Percentiles rank a stretch among this genome's conserved stretches.
These are phyloP conservation scores for Aspergillus sergii DNA, from an alignment of 2,329 filamentous ascomycete genomes.

Conservation along the genomic window DNA sequence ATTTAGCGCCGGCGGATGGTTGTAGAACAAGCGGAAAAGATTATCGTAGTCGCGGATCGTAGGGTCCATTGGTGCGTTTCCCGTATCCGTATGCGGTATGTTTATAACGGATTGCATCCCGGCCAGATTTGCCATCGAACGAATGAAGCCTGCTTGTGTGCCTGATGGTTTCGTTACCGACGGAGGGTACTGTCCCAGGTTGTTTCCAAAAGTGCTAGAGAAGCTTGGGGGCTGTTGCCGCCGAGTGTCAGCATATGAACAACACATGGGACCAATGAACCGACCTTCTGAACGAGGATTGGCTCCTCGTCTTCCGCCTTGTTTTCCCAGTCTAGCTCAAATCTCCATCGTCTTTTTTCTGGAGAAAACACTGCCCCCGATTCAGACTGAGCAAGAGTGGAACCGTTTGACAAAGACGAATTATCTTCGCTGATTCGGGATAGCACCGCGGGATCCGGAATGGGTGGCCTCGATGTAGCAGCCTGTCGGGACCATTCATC, in stretches of 20 bases:
- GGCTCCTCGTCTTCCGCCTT: constrained; percentile 74
- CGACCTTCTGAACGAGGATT: constrained; percentile 82
- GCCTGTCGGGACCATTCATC: constrained; percentile 68
- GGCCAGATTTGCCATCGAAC: constrained; percentile 79
- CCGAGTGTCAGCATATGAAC: background rate
- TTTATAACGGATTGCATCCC: constrained; percentile 57
- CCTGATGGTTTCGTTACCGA: constrained; percentile 64
- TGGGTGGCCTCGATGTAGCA: constrained; percentile 47
- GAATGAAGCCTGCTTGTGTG: constrained; percentile 74
- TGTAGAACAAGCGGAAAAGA: constrained; percentile 94
- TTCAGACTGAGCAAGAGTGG: constrained; percentile 41
- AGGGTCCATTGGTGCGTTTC: constrained; percentile 67
- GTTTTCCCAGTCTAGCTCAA: constrained; percentile 78
- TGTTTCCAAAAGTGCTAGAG: constrained; percentile 61
- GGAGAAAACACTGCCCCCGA: constrained; percentile 43
- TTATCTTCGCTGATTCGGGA: constrained; percentile 41
- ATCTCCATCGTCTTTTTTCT: constrained; percentile 73
- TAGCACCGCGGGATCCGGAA: constrained; percentile 37
- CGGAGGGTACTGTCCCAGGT: constrained; percentile 49
- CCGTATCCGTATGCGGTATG: constrained; percentile 53
- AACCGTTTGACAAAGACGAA: constrained; percentile 38
- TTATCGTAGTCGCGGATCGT: constrained; percentile 92
- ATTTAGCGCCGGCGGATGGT: constrained; percentile 81
- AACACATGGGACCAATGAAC: constrained; percentile 7
- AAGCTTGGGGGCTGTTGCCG: constrained; percentile 35